These are phyloP conservation scores for Phytophthora pini DNA, from an alignment of 352 stramenopile species.

Conservation along the genomic window DNA sequence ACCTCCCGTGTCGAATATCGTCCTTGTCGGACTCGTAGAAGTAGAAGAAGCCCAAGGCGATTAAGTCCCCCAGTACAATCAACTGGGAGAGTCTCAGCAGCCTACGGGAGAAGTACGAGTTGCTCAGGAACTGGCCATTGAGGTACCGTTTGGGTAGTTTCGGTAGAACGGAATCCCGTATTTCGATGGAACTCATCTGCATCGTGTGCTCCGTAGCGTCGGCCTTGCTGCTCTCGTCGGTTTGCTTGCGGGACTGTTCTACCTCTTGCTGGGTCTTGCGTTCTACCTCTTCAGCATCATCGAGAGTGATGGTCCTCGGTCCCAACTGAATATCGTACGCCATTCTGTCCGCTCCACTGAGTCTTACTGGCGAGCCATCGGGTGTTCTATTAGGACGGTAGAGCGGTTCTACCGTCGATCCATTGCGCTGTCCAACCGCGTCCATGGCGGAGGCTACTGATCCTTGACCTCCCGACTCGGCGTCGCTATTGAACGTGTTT, in stretches of 20 bases:
- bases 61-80: conserved; percentile 60
- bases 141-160: conserved; percentile 52
- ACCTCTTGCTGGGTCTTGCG: conserved; percentile 1
- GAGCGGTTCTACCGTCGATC: conserved; percentile 3
- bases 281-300: conserved; percentile 8
- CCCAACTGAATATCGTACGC: conserved; percentile 24
- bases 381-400: conserved; percentile 2
- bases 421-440: background rate
- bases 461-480: conserved; percentile 15
- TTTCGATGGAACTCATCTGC: conserved; percentile 44
- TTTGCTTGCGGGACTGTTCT: conserved; percentile 17
- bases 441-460: conserved; percentile 17
- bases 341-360: conserved; percentile 21
- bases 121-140: conserved; percentile 69
- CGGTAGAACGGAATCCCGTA: conserved; percentile 31
- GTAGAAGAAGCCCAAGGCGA: conserved; percentile 72
- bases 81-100: conserved; percentile 68
- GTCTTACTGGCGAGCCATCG: background rate
- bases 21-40: conserved; percentile 39
- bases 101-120: conserved; percentile 83
- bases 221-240: conserved; percentile 29
- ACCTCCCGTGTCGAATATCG: conserved; percentile 35
- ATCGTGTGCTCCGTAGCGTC: conserved; percentile 34
- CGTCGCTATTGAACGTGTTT: conserved; percentile 52
- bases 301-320: conserved; percentile 22